phyloP scores from a whole-genome alignment of 129 eudicot genomes.

The Centaurea solstitialis region DNA sequence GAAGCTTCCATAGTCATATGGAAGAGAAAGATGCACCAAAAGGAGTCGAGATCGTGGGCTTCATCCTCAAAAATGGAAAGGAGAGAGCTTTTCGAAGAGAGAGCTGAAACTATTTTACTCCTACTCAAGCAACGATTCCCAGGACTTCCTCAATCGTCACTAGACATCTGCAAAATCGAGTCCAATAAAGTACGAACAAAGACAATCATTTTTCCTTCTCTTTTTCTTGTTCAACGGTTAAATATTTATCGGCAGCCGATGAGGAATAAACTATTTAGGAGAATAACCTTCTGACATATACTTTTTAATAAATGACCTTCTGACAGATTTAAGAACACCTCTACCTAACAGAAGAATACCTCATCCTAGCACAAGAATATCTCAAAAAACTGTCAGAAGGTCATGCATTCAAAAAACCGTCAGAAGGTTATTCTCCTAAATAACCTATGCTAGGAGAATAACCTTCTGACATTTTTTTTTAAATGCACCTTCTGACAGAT shows the following conservation, averaged over 20 bases:
- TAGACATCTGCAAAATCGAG: slow-evolving; percentile 80
- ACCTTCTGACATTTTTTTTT: neutral
- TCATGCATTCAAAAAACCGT: neutral
- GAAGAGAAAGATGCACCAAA: slow-evolving; percentile 76
- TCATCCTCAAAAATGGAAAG: slow-evolving; percentile 68
- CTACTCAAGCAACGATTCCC: slow-evolving; percentile 80
- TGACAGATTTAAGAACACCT: neutral
- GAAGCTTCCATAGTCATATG: slow-evolving; percentile 91
- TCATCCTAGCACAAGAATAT: neutral
- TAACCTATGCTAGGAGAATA: neutral
- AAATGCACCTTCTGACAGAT: neutral
- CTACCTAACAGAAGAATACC: neutral
- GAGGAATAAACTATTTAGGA: neutral
- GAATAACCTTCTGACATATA: neutral
- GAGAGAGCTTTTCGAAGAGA: slow-evolving; percentile 85
- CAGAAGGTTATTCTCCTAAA: neutral
- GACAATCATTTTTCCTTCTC: neutral
- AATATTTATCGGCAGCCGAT: neutral
- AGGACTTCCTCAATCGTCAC: slow-evolving; percentile 76
- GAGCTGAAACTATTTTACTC: slow-evolving; percentile 77
- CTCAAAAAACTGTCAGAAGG: neutral
- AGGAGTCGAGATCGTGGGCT: slow-evolving; percentile 71
- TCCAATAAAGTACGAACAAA: slow-evolving; percentile 48
- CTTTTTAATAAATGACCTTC: neutral
- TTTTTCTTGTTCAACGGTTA: neutral